Evolutionary conservation across 2,329 filamentous ascomycete genomes (phyloP), one percentile per base, ranked within the genome.

Genomic region (Aspergillus amoenus): DNA sequence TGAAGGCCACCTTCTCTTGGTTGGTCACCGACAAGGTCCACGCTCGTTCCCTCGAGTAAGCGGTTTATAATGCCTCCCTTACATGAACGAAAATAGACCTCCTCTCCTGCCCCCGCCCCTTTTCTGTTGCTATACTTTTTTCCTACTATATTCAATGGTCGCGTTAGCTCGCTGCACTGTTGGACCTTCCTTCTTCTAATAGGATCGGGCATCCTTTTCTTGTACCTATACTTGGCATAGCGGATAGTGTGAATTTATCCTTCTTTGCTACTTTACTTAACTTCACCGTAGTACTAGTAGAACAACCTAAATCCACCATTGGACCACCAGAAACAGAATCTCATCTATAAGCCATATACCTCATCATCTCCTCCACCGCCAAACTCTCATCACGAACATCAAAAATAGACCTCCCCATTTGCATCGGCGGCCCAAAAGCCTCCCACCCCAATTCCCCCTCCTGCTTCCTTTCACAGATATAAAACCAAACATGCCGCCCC

Each of bases 11-110:
- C 30, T 44, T 70, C 45, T 66, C 65, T 56, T 72, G 70, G 70
- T 61, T 72, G 48, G 64, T 70, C 60, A 67, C 64, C 18, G 64
- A 71, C 52, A 68, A 70, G 64, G 64, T 64, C 59, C 70, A 72
- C 60, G 65, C 70, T 21, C 70, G 70, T 59, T 49, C 54, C 69
- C 47, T 58, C 65, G 47, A 55, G 60, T 71, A 69, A 47, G 27
- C n/a, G n/a, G 17, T 12, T 30, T 3, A 9, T n/a, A 30, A 22
- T 22, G 11, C 21, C 34, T 41, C 17, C 13, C 9, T 18, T 48
- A 63, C 63, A 42, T 39, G 43, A 51, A 50, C 39, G 50, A 52
- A 56, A 53, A 58, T 54, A 56, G 54, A 56, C 59, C 21, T 60
- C 45, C 55, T 58, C 21, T 58, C 45, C 12, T 47, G 45, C 27